Evolutionary conservation across 78 protist genomes (phyloP), one percentile per base, ranked within the genome.

Genomic region (Dictyostelium citrinum): DNA sequence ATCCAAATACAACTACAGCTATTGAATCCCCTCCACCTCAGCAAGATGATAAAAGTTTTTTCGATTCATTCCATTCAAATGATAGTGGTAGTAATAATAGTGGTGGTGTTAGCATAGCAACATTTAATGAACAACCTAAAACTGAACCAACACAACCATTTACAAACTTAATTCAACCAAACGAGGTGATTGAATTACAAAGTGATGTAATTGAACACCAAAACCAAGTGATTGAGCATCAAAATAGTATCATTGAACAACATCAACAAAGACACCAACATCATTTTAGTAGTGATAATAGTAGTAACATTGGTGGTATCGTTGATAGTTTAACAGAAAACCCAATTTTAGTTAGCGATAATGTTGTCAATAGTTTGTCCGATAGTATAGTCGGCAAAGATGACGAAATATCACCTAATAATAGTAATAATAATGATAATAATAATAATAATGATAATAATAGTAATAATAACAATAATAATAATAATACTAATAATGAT

Each of bases 211-310:
- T 64, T 64, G 35, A 64, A 64, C 72, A 64, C 2, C 72, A 64
- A 64, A 64, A 29, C 27, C 31, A 64, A 11, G 72, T 64, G 20
- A 64, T 64, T 37, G 79, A 72, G 5, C 79, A 72, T 12, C 55
- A 72, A 37, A 35, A 37, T 37, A 33, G 24, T 31, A 33, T 72
- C n/a, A 35, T 72, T 72, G 86, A 55, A 10, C 77, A 81, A 58
- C 86, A 81, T 11, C 76, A 55, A 22, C 76, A 55, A 22, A 43
- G 67, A 58, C 86, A 81, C 20, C 76, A 24, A 51, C 35, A 82
- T 27, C 60, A 81, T 41, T 27, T 27, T 27, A 64, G 33, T 64
- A 64, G 72, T 64, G 72, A 64, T 55, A n/a, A n/a, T n/a, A 64
- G 72, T 64, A 64, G 72, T 64, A 27, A 27, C 35, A 64, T n/a